These are phyloP conservation scores for Ramichloridium luteum DNA, from an alignment of 2,329 filamentous ascomycete species.

Conservation along the genomic window DNA sequence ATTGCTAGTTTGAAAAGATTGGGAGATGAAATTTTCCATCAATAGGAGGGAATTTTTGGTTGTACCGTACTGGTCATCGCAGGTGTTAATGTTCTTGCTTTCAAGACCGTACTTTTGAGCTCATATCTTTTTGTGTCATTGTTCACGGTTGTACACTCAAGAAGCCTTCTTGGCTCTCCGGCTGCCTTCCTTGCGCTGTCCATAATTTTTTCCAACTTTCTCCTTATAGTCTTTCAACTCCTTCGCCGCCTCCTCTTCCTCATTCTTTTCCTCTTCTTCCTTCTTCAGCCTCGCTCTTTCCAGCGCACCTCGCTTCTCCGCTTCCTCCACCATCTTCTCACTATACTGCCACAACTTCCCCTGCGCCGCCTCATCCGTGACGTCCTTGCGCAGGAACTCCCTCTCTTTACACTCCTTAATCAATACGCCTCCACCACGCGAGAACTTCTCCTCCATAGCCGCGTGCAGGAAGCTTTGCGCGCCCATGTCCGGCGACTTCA, in stretches of 20 bases:
- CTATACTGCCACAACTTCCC: constrained; percentile 85
- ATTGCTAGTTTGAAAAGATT: too few relatives aligned
- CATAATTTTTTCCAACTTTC: constrained; percentile 24
- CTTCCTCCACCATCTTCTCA: constrained; percentile 67
- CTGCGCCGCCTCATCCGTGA: constrained; percentile 63
- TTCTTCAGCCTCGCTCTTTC: constrained; percentile 48
- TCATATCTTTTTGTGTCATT: too few relatives aligned
- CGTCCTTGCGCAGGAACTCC: constrained; percentile 57
- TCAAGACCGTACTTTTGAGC: too few relatives aligned
- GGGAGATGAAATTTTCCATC: too few relatives aligned
- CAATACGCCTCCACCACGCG: constrained; percentile 56
- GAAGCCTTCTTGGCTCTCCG: constrained; percentile 18
- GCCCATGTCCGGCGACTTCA: constrained; percentile 74
- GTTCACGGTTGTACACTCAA: too few relatives aligned
- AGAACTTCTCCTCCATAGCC: constrained; percentile 66
- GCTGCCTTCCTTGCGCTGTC: constrained; percentile 19
- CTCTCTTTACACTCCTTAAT: constrained; percentile 83
- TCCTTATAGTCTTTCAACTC: constrained; percentile 23
- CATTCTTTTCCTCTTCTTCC: constrained; percentile 26
- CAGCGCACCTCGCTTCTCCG: constrained; percentile 67
- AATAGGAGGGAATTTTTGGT: too few relatives aligned
- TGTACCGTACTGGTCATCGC: too few relatives aligned
- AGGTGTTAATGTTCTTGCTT: too few relatives aligned
- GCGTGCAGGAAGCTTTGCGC: constrained; percentile 80
- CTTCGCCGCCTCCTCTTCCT: constrained; percentile 22